Conservation (phyloP, 23 red algal species). For the Gracilaria gracilis region DNA sequence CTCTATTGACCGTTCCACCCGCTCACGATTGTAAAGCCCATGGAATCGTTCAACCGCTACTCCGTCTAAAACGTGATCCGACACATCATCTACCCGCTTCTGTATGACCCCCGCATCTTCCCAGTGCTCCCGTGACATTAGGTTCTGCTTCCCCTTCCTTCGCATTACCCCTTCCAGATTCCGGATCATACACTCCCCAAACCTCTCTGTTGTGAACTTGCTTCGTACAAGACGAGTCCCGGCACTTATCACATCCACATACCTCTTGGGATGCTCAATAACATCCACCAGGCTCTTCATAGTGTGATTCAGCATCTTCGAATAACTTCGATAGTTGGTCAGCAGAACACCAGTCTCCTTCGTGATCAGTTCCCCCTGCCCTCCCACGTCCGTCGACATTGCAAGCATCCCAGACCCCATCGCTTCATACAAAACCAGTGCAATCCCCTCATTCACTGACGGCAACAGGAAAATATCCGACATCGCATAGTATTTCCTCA, state of each 20-base stretch:
- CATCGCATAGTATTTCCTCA: constrained; percentile 69
- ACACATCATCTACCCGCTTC: constrained; percentile 17
- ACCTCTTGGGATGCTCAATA: constrained; percentile 14
- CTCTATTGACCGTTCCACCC: constrained; percentile 33
- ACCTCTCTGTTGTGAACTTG: constrained; percentile 42
- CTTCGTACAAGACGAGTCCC: constrained; percentile 28
- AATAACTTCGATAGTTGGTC: constrained; percentile 39
- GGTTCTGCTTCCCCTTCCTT: neutral
- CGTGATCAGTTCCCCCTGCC: constrained; percentile 55
- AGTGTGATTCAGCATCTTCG: constrained; percentile 59
- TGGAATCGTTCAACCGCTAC: constrained; percentile 43
- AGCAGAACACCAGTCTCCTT: constrained; percentile 55
- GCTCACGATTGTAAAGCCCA: constrained; percentile 43
- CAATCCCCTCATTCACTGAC: constrained; percentile 69
- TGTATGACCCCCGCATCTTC: neutral
- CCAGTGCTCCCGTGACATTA: neutral
- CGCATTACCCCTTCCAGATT: neutral
- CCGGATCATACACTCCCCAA: constrained; percentile 27
- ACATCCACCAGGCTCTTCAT: constrained; percentile 42
- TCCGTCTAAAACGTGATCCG: constrained; percentile 13
- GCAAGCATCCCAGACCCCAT: constrained; percentile 55
- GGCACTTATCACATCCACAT: neutral
- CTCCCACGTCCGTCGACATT: constrained; percentile 64
- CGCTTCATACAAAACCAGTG: constrained; percentile 65
- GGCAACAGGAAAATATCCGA: constrained; percentile 71